These are phyloP conservation scores for Chloranthus sessilifolius DNA, from an alignment of 164 flowering plant genomes.

Conservation along the genomic window DNA sequence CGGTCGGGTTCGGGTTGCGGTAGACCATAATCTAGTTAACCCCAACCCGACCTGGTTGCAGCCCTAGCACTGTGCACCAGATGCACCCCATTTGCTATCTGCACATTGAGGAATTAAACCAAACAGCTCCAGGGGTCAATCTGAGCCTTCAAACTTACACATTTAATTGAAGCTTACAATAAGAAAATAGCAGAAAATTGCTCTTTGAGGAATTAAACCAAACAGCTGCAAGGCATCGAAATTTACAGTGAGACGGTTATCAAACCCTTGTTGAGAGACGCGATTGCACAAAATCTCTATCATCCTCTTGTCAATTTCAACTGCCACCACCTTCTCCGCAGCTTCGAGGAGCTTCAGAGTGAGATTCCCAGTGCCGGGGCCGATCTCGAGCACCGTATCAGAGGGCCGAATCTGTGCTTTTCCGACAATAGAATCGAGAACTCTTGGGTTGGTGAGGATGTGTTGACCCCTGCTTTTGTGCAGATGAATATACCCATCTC, in stretches of 20 bases:
- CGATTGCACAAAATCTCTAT: conserved; percentile 60
- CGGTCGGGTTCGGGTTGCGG: no score
- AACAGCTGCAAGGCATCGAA: conserved; percentile 18
- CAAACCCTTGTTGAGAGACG: conserved; percentile 42
- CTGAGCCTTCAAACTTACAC: no score
- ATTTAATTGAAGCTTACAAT: no score
- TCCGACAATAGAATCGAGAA: conserved; percentile 68
- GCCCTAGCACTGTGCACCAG: no score
- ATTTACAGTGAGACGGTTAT: conserved; percentile 50
- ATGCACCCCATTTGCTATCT: no score
- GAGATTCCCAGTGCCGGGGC: conserved; percentile 98
- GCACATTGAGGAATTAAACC: no score
- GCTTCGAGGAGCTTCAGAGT: conserved; percentile 77
- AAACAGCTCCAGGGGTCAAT: no score
- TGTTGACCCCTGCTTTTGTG: conserved; percentile 89
- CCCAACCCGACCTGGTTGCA: no score
- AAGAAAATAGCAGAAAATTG: background rate
- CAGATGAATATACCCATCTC: conserved; percentile 23
- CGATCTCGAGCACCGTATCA: conserved; percentile 85
- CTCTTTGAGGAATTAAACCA: conserved; percentile 37
- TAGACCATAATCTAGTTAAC: no score
- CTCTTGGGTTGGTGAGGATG: conserved; percentile 68
- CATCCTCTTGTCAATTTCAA: conserved; percentile 84
- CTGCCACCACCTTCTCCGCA: conserved; percentile 56
- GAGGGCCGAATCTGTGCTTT: conserved; percentile 45